Evolutionary conservation across 176 grass and related monocot genomes (phyloP), one percentile per base, ranked within the genome.

Genomic region (Elymus sibiricus): DNA sequence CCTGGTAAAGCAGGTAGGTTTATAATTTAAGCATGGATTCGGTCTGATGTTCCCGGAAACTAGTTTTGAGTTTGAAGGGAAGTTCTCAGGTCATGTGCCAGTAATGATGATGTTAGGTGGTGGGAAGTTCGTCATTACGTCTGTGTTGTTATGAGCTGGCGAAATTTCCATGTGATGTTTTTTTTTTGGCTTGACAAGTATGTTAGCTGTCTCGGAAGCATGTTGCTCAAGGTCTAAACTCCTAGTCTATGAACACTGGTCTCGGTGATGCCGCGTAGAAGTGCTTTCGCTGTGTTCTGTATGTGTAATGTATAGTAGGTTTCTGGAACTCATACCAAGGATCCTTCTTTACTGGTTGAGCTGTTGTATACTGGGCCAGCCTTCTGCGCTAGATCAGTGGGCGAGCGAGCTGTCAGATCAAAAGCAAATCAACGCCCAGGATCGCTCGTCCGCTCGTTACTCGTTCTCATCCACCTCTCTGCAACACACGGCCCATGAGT

Each of bases 21-120:
- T 22, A 49, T 26, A 81, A 70, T 70, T 80, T 68, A 53, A 85
- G 27, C 39, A 29, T 74, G 61, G 47, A 14, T 53, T 75, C 81
- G 62, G 72, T 78, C 62, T n/a, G 24, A 86, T 32, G 25, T 51
- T 77, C 77, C 63, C 67, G 69, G 51, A 78, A 87, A 26, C 80
- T 87, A 80, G 78, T 76, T 62, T 82, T 88, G 53, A 64, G 64
- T 70, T 78, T 78, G 70, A 81, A 88, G 62, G 68, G n/a, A 88
- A 70, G 31, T 64, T 81, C 25, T 79, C n/a, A 31, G 70, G 72
- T 70, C 69, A 64, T 76, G 82, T 88, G 70, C 29, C 76, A 62
- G 55, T 74, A 87, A 71, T 75, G 34, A 31, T 61, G 64, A 64
- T 80, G 46, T 12, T 82, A 31, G 70, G 81, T 84, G 58, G 70